phyloP scores from a whole-genome alignment of 2,329 filamentous ascomycete genomes.

The Tolypocladium endophyticum region DNA sequence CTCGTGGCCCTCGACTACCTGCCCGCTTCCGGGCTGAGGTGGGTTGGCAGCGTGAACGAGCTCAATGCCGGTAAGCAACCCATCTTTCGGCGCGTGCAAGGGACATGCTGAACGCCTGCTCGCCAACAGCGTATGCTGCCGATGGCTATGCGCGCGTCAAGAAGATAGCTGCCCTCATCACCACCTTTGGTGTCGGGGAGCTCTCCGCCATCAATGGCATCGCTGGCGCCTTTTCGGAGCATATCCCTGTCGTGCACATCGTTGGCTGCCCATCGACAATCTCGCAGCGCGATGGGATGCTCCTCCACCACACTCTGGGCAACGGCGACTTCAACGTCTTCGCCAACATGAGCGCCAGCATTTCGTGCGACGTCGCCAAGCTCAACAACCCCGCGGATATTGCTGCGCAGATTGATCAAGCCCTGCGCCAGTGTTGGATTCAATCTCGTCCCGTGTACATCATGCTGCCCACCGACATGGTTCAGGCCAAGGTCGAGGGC shows the following conservation, averaged over 20 bases:
- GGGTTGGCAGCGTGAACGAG: constrained; percentile 63
- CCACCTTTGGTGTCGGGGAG: constrained; percentile 67
- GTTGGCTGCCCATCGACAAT: constrained; percentile 42
- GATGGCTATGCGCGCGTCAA: constrained; percentile 70
- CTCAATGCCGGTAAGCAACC: constrained; percentile 52
- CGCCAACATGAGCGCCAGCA: constrained; percentile 61
- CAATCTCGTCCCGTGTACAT: constrained; percentile 74
- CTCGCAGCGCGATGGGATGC: constrained; percentile 36
- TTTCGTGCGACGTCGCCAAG: constrained; percentile 62
- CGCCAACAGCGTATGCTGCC: constrained; percentile 55
- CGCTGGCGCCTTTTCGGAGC: constrained; percentile 64
- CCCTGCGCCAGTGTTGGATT: constrained; percentile 63
- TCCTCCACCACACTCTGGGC: constrained; percentile 58
- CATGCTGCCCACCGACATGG: constrained; percentile 72
- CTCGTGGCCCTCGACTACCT: constrained; percentile 59
- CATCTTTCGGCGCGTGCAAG: neutral
- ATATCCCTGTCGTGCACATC: constrained; percentile 61
- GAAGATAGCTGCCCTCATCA: constrained; percentile 59
- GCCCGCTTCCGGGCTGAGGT: constrained; percentile 44
- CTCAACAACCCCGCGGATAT: constrained; percentile 61
- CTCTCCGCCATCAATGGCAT: constrained; percentile 65
- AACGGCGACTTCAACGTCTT: constrained; percentile 80
- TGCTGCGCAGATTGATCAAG: constrained; percentile 66
- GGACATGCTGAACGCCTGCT: constrained; percentile 8
- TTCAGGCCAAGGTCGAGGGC: constrained; percentile 65